These are phyloP conservation scores for Olyra latifolia DNA, from an alignment of 176 grass and related monocot species.

Conservation along the genomic window DNA sequence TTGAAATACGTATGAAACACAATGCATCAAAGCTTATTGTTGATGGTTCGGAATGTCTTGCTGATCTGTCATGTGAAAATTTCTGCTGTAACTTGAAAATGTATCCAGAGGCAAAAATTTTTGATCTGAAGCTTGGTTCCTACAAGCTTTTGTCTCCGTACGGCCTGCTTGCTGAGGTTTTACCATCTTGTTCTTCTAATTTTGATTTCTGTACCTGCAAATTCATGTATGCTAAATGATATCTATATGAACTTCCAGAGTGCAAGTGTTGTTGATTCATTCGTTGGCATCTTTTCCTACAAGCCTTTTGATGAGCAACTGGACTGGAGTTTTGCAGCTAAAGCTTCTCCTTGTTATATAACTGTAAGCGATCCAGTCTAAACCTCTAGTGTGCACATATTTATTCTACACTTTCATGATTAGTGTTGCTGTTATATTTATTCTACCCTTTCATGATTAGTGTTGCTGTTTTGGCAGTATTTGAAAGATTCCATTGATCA, in stretches of 20 bases:
- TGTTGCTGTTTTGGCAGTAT: slow-evolving; percentile 56
- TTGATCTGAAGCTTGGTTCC: slow-evolving; percentile 89
- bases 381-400: slow-evolving; percentile 6
- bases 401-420: slow-evolving; percentile 21
- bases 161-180: slow-evolving; percentile 97
- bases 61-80: slow-evolving; percentile 91
- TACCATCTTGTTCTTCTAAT: slow-evolving; percentile 26
- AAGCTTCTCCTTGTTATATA: slow-evolving; percentile 94
- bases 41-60: slow-evolving; percentile 67
- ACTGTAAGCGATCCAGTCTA: slow-evolving; percentile 64
- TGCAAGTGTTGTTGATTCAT: slow-evolving; percentile 70
- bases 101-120: slow-evolving; percentile 92
- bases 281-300: slow-evolving; percentile 84
- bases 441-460: slow-evolving; percentile 17
- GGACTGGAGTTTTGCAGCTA: slow-evolving; percentile 96
- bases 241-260: slow-evolving; percentile 55
- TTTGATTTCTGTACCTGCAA: slow-evolving; percentile 17
- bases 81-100: slow-evolving; percentile 83
- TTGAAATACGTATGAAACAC: slow-evolving; percentile 93
- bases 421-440: slow-evolving; percentile 35
- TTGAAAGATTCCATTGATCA: slow-evolving; percentile 85
- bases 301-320: slow-evolving; percentile 86
- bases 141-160: slow-evolving; percentile 87
- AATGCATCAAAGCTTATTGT: slow-evolving; percentile 87
- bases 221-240: slow-evolving; percentile 10